These are phyloP conservation scores for Phialocephala subalpina DNA, from an alignment of 2,329 filamentous ascomycete genomes.

Conservation along the genomic window DNA sequence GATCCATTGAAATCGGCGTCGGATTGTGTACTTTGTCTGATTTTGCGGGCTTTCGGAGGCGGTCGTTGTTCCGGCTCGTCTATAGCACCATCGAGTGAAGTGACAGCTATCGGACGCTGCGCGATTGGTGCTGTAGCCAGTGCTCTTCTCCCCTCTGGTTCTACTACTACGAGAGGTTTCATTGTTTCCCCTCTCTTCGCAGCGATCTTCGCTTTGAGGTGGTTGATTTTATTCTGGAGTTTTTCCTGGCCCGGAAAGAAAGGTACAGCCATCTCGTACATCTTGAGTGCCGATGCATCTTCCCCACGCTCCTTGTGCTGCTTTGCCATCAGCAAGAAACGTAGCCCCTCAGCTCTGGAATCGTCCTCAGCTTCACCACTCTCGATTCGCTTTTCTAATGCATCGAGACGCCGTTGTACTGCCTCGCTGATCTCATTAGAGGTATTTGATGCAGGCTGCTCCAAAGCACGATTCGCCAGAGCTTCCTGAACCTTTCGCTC, in stretches of 20 bases:
- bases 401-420: slow-evolving; percentile 81
- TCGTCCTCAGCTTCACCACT: slow-evolving; percentile 74
- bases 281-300: slow-evolving; percentile 77
- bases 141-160: slow-evolving; percentile 28
- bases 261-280: slow-evolving; percentile 85
- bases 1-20: slow-evolving; percentile 47
- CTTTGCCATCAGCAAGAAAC: slow-evolving; percentile 87
- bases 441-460: slow-evolving; percentile 57
- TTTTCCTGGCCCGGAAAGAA: slow-evolving; percentile 89
- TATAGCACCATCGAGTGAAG: slow-evolving; percentile 34
- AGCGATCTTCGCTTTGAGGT: slow-evolving; percentile 61
- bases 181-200: slow-evolving; percentile 44
- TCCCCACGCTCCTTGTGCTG: slow-evolving; percentile 89
- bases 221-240: slow-evolving; percentile 73
- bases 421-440: slow-evolving; percentile 72
- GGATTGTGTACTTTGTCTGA: slow-evolving; percentile 34
- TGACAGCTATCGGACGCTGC: slow-evolving; percentile 33
- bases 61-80: slow-evolving; percentile 22
- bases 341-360: slow-evolving; percentile 80
- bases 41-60: slow-evolving; percentile 37
- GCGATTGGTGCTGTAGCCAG: slow-evolving; percentile 35
- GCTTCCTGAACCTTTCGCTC: slow-evolving; percentile 92
- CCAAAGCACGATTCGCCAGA: slow-evolving; percentile 75
- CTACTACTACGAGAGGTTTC: slow-evolving; percentile 11
- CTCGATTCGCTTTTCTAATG: slow-evolving; percentile 86